Evolutionary conservation across 352 stramenopile species (phyloP).

Genomic region (Pythium scleroteichum): DNA sequence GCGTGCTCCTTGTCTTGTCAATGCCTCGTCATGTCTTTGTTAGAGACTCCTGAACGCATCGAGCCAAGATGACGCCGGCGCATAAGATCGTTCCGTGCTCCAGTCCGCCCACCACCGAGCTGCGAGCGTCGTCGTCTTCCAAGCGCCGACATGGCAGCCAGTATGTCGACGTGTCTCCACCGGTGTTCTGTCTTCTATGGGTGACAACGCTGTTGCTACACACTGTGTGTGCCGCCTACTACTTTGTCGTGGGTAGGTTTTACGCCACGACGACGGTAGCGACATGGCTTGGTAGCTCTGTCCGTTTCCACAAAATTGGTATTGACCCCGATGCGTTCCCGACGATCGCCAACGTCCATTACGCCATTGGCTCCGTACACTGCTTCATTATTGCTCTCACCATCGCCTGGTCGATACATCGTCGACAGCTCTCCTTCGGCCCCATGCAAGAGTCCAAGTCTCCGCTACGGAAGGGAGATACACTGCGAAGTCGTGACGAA

Average conservation of each 20-base stretch:
- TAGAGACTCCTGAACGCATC: no score
- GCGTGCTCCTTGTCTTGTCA: no score
- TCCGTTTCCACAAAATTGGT: no score
- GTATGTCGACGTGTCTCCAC: not conserved
- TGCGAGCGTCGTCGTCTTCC: no score
- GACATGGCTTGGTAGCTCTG: not conserved
- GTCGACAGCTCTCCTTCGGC: not conserved
- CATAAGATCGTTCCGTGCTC: no score
- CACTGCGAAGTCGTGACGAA: no score
- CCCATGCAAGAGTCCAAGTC: not conserved
- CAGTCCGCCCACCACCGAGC: no score
- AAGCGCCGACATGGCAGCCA: no score
- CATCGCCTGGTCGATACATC: not conserved
- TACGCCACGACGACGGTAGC: not conserved
- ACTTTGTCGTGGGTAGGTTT: not conserved
- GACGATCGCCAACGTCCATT: not conserved
- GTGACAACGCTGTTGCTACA: not conserved
- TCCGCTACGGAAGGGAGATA: no score
- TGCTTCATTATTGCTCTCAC: not conserved
- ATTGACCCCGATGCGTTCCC: no score
- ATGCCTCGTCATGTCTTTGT: no score
- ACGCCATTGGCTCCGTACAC: not conserved
- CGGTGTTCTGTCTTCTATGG: not conserved
- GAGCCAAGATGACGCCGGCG: no score
- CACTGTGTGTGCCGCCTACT: not conserved